Evolutionary conservation across 306 rosid species (phyloP).

Genomic region (Inga oerstediana): DNA sequence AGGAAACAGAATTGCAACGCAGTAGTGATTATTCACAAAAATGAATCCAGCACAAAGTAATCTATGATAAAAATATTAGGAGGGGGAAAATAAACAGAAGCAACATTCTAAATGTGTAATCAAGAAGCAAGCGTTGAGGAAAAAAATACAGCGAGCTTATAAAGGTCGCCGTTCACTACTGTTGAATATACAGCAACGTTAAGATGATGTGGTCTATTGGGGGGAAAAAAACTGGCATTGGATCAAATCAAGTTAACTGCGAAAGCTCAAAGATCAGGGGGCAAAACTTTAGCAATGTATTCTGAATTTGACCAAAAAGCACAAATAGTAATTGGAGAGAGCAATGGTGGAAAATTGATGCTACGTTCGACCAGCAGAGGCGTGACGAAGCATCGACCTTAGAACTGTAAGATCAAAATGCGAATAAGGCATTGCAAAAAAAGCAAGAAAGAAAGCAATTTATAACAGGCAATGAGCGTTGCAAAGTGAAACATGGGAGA

Average conservation of each 20-base stretch:
- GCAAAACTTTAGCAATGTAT: not conserved
- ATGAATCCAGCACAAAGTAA: constrained; percentile 22
- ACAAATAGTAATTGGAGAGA: constrained; percentile 6
- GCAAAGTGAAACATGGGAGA: constrained; percentile 21
- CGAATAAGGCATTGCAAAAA: constrained; percentile 4
- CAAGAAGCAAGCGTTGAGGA: not conserved
- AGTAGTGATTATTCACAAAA: constrained; percentile 15
- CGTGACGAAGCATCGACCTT: not conserved
- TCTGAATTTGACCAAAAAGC: not conserved
- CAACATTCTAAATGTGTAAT: constrained; percentile 1
- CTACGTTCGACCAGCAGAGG: constrained; percentile 6
- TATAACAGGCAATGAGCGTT: not conserved
- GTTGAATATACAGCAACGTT: not conserved
- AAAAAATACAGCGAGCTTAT: not conserved
- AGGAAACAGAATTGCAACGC: constrained; percentile 25
- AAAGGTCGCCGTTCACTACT: not conserved
- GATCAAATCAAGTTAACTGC: constrained; percentile 27
- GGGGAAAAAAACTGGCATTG: not conserved
- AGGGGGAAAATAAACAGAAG: not conserved
- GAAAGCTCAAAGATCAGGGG: constrained; percentile 16
- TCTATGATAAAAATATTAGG: not conserved
- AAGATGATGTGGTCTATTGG: constrained; percentile 2
- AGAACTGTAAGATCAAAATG: constrained; percentile 22
- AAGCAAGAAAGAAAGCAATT: not conserved
- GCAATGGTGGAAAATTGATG: constrained; percentile 2